phyloP scores from a whole-genome alignment of 2,329 filamentous ascomycete species.

The Ophiostoma sp. region DNA sequence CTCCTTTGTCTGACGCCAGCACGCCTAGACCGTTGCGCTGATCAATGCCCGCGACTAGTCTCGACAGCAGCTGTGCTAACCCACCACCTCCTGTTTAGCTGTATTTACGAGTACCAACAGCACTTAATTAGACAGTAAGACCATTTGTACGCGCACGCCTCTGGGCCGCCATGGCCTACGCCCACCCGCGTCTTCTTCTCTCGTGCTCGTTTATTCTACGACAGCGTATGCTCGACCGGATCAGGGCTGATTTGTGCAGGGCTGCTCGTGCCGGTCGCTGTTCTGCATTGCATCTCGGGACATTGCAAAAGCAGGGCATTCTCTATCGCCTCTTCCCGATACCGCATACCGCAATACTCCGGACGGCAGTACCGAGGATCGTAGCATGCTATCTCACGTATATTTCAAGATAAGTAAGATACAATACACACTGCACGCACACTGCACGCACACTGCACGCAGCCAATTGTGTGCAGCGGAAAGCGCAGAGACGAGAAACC shows the following conservation, averaged over 20 bases:
- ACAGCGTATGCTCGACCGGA: too few species aligned
- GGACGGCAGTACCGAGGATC: too few species aligned
- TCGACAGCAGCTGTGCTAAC: not conserved
- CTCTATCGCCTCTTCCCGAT: too few species aligned
- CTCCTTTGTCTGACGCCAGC: not conserved
- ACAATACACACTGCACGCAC: not conserved
- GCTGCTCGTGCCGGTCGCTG: too few species aligned
- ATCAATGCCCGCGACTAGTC: not conserved
- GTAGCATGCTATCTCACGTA: too few species aligned
- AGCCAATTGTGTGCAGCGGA: not conserved
- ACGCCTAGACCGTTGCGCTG: conserved; percentile 13
- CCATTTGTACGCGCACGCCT: not conserved
- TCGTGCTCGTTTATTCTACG: not conserved
- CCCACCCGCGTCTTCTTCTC: not conserved
- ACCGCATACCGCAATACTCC: too few species aligned
- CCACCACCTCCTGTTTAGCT: not conserved
- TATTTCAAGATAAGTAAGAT: not conserved
- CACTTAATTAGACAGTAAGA: not conserved
- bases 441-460: not conserved
- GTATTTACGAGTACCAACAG: not conserved
- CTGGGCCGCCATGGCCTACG: not conserved
- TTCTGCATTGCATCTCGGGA: too few species aligned
- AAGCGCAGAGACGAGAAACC: not conserved
- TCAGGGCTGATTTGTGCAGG: too few species aligned
- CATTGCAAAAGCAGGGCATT: too few species aligned